Conservation (phyloP, 495 filamentous ascomycete species). For the Penicillium steckii region DNA sequence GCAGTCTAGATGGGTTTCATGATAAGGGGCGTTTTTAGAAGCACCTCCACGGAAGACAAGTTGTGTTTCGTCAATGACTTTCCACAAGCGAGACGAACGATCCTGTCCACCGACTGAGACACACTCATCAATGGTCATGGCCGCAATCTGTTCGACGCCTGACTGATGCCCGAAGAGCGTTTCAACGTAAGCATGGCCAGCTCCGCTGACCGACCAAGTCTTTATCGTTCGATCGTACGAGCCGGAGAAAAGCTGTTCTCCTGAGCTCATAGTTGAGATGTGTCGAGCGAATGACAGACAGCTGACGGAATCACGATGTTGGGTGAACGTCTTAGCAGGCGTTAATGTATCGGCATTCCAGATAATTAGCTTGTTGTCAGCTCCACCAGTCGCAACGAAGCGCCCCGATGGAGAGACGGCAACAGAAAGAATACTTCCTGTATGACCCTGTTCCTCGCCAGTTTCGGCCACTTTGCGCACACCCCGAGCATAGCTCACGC, state of each 20-base stretch:
- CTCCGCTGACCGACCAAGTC: slow-evolving; percentile 68
- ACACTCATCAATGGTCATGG: slow-evolving; percentile 82
- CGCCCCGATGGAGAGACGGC: slow-evolving; percentile 86
- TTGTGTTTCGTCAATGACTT: slow-evolving; percentile 92
- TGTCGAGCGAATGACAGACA: slow-evolving; percentile 81
- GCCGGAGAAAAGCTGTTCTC: slow-evolving; percentile 84
- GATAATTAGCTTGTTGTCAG: slow-evolving; percentile 76
- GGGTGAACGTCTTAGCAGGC: slow-evolving; percentile 79
- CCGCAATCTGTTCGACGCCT: slow-evolving; percentile 76
- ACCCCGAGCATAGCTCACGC: slow-evolving; percentile 64
- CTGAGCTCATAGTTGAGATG: slow-evolving; percentile 54
- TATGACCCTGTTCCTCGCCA: slow-evolving; percentile 69
- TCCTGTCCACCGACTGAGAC: slow-evolving; percentile 87
- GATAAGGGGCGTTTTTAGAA: slow-evolving; percentile 47
- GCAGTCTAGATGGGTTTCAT: slow-evolving; percentile 87
- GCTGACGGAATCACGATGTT: slow-evolving; percentile 86
- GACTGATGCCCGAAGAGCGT: slow-evolving; percentile 97
- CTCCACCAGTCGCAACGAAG: slow-evolving; percentile 86
- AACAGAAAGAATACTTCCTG: slow-evolving; percentile 72
- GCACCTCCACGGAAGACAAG: slow-evolving; percentile 89
- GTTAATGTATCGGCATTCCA: slow-evolving; percentile 79
- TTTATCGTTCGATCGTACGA: slow-evolving; percentile 89
- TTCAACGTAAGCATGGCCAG: slow-evolving; percentile 77
- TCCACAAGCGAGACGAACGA: slow-evolving; percentile 93
- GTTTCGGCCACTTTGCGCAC: slow-evolving; percentile 60